Evolutionary conservation across 2,329 filamentous ascomycete species (phyloP), one percentile per base, ranked within the genome.

Genomic region (Microcera coccophila): DNA sequence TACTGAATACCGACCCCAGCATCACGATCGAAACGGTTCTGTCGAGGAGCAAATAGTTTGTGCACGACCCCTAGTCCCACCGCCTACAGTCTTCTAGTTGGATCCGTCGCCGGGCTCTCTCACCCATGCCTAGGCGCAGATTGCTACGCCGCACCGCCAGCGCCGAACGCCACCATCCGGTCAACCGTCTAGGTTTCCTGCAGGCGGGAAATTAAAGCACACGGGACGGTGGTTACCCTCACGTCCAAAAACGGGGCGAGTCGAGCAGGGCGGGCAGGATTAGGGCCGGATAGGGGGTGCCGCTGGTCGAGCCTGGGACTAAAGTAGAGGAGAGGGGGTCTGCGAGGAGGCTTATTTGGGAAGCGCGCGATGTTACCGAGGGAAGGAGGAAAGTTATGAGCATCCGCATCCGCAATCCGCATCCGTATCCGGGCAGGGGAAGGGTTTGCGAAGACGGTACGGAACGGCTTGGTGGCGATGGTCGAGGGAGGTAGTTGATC

Each of bases 111-210:
- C 24, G 24, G 24, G 14, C 24, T 9, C 24, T 28, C 24, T 28
- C 24, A 14, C 24, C 24, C 31, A 10, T 16, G 32, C 15, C 15
- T 16, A 16, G 20, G 17, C n/a, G 8, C 14, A 36, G 15, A 36
- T 12, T 36, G n/a, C 34, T 5, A 36, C 34, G 34, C 34, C 34
- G 34, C 34, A 36, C 34, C 34, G 34, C 17, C 32, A 17, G 7
- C 15, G 7, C 18, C 5, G 32, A 15, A 22, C 34, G 34, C 34
- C 34, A 36, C 34, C 7, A 5, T 17, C 15, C 15, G 32, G 32
- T 18, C 32, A 34, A 34, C 15, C 32, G 32, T 17, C 32, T 17
- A 34, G 32, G 32, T 17, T 26, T 26, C 15, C 29, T 32, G 29
- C 29, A 32, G 15, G 29, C 11, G 29, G n/a, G 29, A 32, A 32